Base-by-base conservation (phyloP, 345 rosid species). In the Corchorus olitorius region DNA sequence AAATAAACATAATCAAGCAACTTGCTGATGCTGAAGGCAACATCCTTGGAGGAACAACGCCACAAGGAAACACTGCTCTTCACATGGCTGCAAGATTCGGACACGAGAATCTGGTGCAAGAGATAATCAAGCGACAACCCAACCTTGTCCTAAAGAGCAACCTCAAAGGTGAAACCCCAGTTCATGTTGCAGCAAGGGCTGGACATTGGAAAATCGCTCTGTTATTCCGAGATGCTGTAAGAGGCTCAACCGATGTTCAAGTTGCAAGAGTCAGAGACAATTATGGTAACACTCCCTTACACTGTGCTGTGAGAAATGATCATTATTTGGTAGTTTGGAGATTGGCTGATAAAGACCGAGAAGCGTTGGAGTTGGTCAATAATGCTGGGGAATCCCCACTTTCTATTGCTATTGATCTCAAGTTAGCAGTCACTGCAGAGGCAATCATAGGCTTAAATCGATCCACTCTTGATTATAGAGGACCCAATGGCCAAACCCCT, bases 31-130 rank as follows among this genome's bases (percentile, higher is more conserved):
- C 20, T 1, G 39, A 72, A 19, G 19, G 50, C 33, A 4, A 39
- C 3, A 34, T 71, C 75, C 75, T 71, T 6, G 10, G 33, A 12
- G 75, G 61, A 72, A 56, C 65, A 14, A 58, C 53, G 16, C 60
- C 58, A 17, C 74, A 70, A n/a, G 65, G 65, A 5, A 56, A 72
- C 65, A 58, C 65, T 3, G 75, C 55, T 17, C 75, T 72, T 33
- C 75, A 72, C 54, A 56, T 55, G 75, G 75, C 33, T 8, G 75
- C 75, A 3, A 56, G 65, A 39, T 72, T 72, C 55, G 75, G 75
- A 14, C 75, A 72, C 65, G 19, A 9, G 37, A 43, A 72, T 19
- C 13, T 58, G 19, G 65, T 56, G 11, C 34, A 19, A 8, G 75
- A 72, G 75, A 41, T 56, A 20, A 58, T 58, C 53, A 39, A 43